Evolutionary conservation across 2,329 filamentous ascomycete species (phyloP).

Genomic region (Juglanconis oblonga): DNA sequence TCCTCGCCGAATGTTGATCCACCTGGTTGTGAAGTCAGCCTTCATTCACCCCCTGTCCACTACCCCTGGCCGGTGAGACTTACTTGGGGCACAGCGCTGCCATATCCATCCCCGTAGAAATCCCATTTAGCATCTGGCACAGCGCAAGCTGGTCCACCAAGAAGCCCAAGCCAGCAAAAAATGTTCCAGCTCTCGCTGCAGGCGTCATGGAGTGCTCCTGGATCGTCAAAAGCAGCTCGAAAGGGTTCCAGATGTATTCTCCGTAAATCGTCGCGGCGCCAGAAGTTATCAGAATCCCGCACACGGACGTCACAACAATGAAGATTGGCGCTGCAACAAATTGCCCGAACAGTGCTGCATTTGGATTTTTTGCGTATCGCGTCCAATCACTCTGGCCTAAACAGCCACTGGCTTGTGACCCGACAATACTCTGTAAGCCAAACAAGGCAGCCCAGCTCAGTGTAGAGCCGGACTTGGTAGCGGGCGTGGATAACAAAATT

Average conservation of each 20-base stretch:
- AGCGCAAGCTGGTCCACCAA: constrained; percentile 32
- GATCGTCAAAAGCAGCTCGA: constrained; percentile 32
- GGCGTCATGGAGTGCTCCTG: constrained; percentile 29
- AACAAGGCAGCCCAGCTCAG: constrained; percentile 29
- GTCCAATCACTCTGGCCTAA: constrained; percentile 33
- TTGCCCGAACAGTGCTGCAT: constrained; percentile 28
- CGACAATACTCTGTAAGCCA: constrained; percentile 28
- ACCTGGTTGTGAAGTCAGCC: constrained; percentile 21
- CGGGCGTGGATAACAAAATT: constrained; percentile 21
- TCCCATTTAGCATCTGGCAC: constrained; percentile 24
- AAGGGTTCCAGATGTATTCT: constrained; percentile 37
- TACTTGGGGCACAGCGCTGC: constrained; percentile 40
- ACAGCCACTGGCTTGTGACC: constrained; percentile 26
- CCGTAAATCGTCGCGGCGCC: constrained; percentile 30
- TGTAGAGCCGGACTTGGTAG: constrained; percentile 25
- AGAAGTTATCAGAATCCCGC: constrained; percentile 35
- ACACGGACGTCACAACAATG: constrained; percentile 33
- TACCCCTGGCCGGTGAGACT: background rate
- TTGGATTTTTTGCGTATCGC: constrained; percentile 26
- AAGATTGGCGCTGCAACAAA: constrained; percentile 32
- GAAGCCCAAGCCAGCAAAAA: constrained; percentile 34
- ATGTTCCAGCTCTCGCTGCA: constrained; percentile 31
- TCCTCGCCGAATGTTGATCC: constrained; percentile 47
- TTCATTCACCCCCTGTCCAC: background rate
- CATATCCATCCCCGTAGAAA: constrained; percentile 43